Evolutionary conservation across 768 basidiomycete genomes (phyloP).

Genomic region (Lentinula edodes): DNA sequence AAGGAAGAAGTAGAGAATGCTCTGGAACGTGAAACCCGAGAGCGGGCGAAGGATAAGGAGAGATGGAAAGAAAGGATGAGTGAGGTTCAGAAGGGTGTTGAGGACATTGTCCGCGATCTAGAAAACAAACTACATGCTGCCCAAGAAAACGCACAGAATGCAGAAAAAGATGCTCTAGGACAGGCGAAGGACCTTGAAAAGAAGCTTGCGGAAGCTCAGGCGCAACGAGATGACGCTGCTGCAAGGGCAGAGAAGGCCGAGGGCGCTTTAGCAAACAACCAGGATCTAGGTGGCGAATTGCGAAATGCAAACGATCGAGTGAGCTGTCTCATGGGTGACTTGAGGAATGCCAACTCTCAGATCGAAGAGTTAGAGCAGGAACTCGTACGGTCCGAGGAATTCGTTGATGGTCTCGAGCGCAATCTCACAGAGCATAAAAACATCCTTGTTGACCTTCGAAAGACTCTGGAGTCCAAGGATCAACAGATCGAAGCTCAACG

Average conservation of each 20-base stretch:
- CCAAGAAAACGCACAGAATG: conserved; percentile 38
- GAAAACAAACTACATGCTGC: conserved; percentile 51
- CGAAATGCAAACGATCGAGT: conserved; percentile 61
- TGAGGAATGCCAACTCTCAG: conserved; percentile 54
- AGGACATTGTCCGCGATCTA: conserved; percentile 58
- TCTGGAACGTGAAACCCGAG: conserved; percentile 49
- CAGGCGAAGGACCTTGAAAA: conserved; percentile 42
- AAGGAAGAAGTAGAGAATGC: conserved; percentile 40
- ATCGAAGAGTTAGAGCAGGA: conserved; percentile 62
- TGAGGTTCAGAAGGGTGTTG: conserved; percentile 68
- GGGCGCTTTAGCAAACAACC: conserved; percentile 52
- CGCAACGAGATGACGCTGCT: conserved; percentile 48
- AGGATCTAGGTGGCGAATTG: conserved; percentile 65
- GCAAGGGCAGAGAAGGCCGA: conserved; percentile 66
- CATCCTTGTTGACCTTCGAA: conserved; percentile 35
- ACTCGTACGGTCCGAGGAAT: conserved; percentile 42
- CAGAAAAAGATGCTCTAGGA: conserved; percentile 30
- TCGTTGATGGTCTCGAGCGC: conserved; percentile 51
- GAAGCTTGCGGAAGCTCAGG: conserved; percentile 38
- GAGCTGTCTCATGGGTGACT: conserved; percentile 47
- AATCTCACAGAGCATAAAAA: conserved; percentile 51
- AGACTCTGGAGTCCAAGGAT: conserved; percentile 30
- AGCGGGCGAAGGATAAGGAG: conserved; percentile 60
- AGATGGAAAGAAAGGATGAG: conserved; percentile 66
- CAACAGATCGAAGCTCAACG: conserved; percentile 32